Evolutionary conservation across 139 green algal species (phyloP).

Genomic region (Penium margaritaceum): DNA sequence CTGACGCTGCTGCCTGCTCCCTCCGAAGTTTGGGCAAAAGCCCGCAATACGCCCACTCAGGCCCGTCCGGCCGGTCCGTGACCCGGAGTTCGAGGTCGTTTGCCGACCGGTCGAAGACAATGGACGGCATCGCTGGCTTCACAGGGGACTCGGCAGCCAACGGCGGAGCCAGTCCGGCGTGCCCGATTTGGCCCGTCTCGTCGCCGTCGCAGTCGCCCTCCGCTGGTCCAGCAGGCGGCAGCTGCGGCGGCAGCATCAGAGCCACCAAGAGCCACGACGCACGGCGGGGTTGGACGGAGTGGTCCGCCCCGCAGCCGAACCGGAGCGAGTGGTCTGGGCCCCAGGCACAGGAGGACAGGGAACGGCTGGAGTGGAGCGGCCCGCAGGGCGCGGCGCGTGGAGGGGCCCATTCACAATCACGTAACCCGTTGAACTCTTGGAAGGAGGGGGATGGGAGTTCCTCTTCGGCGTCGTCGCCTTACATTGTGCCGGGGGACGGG

Average conservation of each 20-base stretch:
- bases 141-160: neutral
- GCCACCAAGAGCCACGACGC: neutral
- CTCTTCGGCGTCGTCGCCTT: too few species aligned
- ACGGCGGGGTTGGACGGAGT: neutral
- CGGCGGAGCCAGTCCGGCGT: neutral
- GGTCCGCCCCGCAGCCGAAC: neutral
- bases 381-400: neutral
- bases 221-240: neutral
- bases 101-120: neutral
- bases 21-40: too few species aligned
- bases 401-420: neutral
- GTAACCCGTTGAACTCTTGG: neutral
- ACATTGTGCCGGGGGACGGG: too few species aligned
- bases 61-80: neutral
- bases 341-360: neutral
- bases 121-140: too few species aligned
- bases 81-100: neutral
- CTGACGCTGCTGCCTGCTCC: too few species aligned
- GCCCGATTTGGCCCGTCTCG: slow-evolving; percentile 4
- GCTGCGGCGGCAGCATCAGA: neutral
- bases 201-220: neutral
- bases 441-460: slow-evolving; percentile 1
- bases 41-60: too few species aligned
- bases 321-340: neutral
- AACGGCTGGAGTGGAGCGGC: neutral